Base-by-base conservation (phyloP, 179 eudicot genomes). In the Patellifolia procumbens region DNA sequence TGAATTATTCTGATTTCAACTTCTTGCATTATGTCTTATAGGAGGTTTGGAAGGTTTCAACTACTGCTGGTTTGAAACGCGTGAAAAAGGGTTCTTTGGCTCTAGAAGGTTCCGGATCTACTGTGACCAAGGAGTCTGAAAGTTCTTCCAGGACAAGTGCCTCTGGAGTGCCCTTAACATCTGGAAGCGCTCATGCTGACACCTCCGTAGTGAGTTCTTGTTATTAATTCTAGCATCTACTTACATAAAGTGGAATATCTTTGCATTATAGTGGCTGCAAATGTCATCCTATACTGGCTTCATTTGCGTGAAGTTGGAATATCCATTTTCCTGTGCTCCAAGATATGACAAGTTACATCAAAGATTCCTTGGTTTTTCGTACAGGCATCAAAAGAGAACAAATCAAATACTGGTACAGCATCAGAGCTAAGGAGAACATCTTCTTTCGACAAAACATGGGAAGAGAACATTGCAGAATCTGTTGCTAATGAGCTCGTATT, bases 41-140 rank as follows among this genome's bases (percentile, higher is more conserved):
- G 99, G 96, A 95, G 81, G 97, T 89, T 46, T 95, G 98, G 99
- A 95, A 93, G 85, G 97, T 88, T 84, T 93, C 97, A 52, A 95
- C 99, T 51, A 90, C 97, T 80, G 95, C 97, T 83, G 96, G 97
- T 80, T 83, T 86, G 60, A 91, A 89, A 80, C 92, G 96, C 37
- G 90, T 83, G 73, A 93, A 91, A 81, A 95, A 95, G 81, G 92
- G 92, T 62, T 78, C 91, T 12, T 81, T 86, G 28, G 64, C 64
- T 32, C 83, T 80, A 70, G 99, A 96, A 70, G 89, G 83, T 71
- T 83, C 91, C 81, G 82, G 85, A 76, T 85, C 91, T 22, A 79
- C 82, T 69, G 49, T 85, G 43, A 68, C 81, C 66, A 96, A 87
- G 79, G 98, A 93, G 70, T 71, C 72, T 70, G 95, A 90, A 75